phyloP scores from a whole-genome alignment of 2,329 filamentous ascomycete genomes.

The Sporothrix euskadiensis region DNA sequence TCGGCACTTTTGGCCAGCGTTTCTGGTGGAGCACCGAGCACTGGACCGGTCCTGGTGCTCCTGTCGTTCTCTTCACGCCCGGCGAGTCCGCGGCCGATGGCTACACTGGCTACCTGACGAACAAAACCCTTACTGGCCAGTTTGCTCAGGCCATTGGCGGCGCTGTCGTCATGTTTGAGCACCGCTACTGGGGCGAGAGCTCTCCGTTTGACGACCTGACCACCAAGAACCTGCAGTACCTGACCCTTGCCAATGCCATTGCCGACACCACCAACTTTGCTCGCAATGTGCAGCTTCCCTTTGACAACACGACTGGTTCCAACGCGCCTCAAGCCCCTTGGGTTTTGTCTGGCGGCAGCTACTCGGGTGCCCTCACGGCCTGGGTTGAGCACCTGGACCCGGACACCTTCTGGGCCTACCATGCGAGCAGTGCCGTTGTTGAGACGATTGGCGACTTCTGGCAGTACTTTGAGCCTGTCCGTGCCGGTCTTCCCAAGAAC shows the following conservation, averaged over 20 bases:
- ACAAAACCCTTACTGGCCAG: slow-evolving; percentile 44
- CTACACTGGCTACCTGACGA: slow-evolving; percentile 52
- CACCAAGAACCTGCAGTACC: slow-evolving; percentile 43
- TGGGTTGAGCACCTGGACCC: slow-evolving; percentile 54
- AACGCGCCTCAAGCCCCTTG: slow-evolving; percentile 54
- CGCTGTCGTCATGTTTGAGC: slow-evolving; percentile 46
- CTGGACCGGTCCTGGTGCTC: slow-evolving; percentile 46
- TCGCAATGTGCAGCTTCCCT: slow-evolving; percentile 50
- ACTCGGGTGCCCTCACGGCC: slow-evolving; percentile 55
- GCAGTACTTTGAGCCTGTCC: slow-evolving; percentile 57
- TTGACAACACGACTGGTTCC: slow-evolving; percentile 43
- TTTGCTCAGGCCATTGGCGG: slow-evolving; percentile 45
- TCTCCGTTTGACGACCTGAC: slow-evolving; percentile 43
- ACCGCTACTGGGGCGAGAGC: slow-evolving; percentile 48
- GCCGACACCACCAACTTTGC: slow-evolving; percentile 47
- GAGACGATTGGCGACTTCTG: slow-evolving; percentile 55
- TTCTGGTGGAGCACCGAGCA: slow-evolving; percentile 46
- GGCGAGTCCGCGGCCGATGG: slow-evolving; percentile 42
- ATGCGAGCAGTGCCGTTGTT: slow-evolving; percentile 57
- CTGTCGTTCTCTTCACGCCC: slow-evolving; percentile 46
- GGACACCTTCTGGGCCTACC: slow-evolving; percentile 61
- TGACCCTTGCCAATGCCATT: slow-evolving; percentile 47
- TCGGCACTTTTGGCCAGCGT: slow-evolving; percentile 46
- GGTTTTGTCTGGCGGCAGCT: slow-evolving; percentile 57
- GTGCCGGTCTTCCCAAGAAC: slow-evolving; percentile 56